Percentiles rank a stretch among this genome's conserved stretches.
Conservation (phyloP, 352 stramenopile species). For the Pythium brassicae region DNA sequence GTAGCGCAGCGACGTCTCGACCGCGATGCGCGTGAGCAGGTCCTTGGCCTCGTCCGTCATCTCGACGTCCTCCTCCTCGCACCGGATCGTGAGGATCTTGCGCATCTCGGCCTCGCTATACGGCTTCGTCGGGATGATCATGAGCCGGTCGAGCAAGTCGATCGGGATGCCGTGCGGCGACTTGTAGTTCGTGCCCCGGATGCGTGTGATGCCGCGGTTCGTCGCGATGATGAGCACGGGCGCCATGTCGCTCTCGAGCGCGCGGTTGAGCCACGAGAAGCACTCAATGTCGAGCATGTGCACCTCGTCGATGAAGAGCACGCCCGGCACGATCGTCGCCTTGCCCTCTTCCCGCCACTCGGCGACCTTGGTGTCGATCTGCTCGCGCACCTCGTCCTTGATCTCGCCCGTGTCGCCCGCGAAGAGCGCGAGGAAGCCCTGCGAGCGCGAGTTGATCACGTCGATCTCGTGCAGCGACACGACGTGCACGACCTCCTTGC, state of each 20-base stretch:
- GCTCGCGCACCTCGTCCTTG: constrained; percentile 97
- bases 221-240: constrained; percentile 99
- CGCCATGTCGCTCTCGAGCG: constrained; percentile 96
- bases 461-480: constrained; percentile 99
- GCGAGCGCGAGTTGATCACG: constrained; percentile 98
- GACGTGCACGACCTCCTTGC: constrained; percentile 97
- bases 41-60: constrained; percentile 97
- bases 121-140: constrained; percentile 98
- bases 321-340: constrained; percentile 97
- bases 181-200: constrained; percentile 98
- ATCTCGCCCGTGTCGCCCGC: constrained; percentile 99
- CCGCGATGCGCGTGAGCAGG: constrained; percentile 97
- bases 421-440: constrained; percentile 99
- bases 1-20: constrained; percentile 98
- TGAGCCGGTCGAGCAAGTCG: constrained; percentile 97
- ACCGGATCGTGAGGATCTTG: constrained; percentile 96
- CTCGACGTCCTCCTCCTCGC: constrained; percentile 98
- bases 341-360: constrained; percentile 96
- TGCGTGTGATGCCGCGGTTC: constrained; percentile 98
- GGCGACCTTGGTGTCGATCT: constrained; percentile 98
- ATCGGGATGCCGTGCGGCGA: constrained; percentile 98
- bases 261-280: constrained; percentile 99
- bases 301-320: constrained; percentile 99
- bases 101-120: constrained; percentile 96
- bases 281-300: constrained; percentile 99